Evolutionary conservation across 2,329 filamentous ascomycete species (phyloP).

Genomic region (Daldinia sp.): DNA sequence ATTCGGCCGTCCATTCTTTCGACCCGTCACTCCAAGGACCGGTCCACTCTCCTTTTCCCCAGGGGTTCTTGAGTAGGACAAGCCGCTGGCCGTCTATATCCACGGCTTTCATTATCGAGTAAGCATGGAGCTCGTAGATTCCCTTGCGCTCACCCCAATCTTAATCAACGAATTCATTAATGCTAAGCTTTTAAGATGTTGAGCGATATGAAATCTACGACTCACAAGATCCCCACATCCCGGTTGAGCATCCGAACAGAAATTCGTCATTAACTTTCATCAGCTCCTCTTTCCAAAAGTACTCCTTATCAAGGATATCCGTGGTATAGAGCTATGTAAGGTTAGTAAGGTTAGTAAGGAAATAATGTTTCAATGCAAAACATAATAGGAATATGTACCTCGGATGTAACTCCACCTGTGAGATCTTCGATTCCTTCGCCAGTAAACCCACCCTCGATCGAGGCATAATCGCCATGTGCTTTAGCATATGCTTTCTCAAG

Average conservation of each 20-base stretch:
- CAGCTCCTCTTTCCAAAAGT: constrained; percentile 83
- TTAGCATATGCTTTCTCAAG: constrained; percentile 82
- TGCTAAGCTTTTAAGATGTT: neutral
- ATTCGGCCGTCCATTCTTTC: constrained; percentile 85
- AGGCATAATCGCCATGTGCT: constrained; percentile 77
- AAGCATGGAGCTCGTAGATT: constrained; percentile 70
- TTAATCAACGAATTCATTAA: constrained; percentile 1
- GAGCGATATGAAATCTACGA: constrained; percentile 1
- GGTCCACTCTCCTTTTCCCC: constrained; percentile 84
- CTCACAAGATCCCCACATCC: constrained; percentile 57
- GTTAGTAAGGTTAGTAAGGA: neutral
- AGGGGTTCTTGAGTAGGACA: constrained; percentile 78
- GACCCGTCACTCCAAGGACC: constrained; percentile 86
- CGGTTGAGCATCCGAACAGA: constrained; percentile 72
- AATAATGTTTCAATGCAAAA: neutral
- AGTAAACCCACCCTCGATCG: constrained; percentile 76
- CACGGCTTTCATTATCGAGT: constrained; percentile 69
- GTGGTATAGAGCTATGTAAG: constrained; percentile 69
- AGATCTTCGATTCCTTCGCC: constrained; percentile 71
- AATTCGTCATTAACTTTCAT: constrained; percentile 84
- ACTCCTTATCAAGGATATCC: constrained; percentile 79
- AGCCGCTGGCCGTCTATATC: constrained; percentile 73
- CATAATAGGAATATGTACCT: neutral
- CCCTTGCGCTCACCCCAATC: constrained; percentile 64
- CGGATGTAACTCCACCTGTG: constrained; percentile 73